These are phyloP conservation scores for Metarhizium album DNA, from an alignment of 2,329 filamentous ascomycete species.

Conservation along the genomic window DNA sequence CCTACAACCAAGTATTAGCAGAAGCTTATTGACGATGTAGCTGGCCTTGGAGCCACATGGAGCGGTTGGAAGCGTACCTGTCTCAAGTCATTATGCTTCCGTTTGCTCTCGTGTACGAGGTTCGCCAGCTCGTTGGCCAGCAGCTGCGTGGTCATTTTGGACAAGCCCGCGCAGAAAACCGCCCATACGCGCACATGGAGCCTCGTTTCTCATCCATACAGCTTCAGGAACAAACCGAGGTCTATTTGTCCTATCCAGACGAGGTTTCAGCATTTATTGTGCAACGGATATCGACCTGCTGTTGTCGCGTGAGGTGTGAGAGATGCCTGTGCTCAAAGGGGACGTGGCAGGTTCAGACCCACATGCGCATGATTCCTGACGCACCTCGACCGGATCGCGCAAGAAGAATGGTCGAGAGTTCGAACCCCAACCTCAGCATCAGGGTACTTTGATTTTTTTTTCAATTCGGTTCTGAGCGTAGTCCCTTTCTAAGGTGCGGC, in stretches of 20 bases:
- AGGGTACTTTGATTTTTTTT: too few relatives aligned
- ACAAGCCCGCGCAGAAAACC: conserved; percentile 11
- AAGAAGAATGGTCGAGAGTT: too few relatives aligned
- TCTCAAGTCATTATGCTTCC: conserved; percentile 83
- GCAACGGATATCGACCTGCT: background rate
- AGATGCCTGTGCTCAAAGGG: background rate
- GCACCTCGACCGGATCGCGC: too few relatives aligned
- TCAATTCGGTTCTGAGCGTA: too few relatives aligned
- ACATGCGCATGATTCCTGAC: background rate
- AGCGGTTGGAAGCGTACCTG: conserved; percentile 39
- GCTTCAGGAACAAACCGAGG: conserved; percentile 1
- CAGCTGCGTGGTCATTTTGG: conserved; percentile 81
- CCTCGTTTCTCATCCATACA: conserved; percentile 17
- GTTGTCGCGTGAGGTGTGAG: background rate
- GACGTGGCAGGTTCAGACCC: conserved; percentile 5
- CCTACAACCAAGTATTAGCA: conserved; percentile 34
- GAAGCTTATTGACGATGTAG: background rate
- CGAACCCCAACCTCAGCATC: too few relatives aligned
- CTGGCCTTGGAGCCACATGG: background rate
- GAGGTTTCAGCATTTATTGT: too few relatives aligned
- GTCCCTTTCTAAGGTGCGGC: too few relatives aligned
- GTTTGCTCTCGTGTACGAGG: conserved; percentile 89
- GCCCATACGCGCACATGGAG: conserved; percentile 16
- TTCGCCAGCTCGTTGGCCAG: conserved; percentile 79
- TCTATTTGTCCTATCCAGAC: too few relatives aligned